Evolutionary conservation across 805 yeast species (phyloP).

Genomic region (Blastobotrys robertii): DNA sequence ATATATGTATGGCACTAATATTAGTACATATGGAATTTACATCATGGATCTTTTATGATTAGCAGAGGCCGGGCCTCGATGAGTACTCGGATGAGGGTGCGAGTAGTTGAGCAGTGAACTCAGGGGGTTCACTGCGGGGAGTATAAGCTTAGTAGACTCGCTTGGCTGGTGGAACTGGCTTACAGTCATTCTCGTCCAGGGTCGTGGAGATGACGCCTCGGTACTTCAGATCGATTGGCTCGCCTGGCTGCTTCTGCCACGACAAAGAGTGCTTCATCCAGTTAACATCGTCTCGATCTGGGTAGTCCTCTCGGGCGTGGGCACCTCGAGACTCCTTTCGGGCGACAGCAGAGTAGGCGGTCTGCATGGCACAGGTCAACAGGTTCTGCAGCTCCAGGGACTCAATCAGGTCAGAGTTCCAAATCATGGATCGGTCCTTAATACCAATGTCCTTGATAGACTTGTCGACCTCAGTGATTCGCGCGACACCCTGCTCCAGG

Average conservation of each 20-base stretch:
- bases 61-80: neutral
- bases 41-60: neutral
- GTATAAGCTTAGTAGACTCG: constrained; percentile 72
- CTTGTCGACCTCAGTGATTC: constrained; percentile 66
- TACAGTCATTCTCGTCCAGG: constrained; percentile 85
- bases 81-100: neutral
- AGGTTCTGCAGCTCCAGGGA: constrained; percentile 93
- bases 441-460: constrained; percentile 70
- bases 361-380: constrained; percentile 94
- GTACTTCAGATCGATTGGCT: constrained; percentile 64
- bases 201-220: constrained; percentile 78
- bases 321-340: constrained; percentile 99
- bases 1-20: no score
- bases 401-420: constrained; percentile 97
- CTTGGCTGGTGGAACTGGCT: constrained; percentile 92
- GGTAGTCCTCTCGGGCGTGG: constrained; percentile 97
- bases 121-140: no score
- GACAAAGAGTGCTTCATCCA: constrained; percentile 98
- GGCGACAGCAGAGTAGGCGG: constrained; percentile 87
- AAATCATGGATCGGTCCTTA: constrained; percentile 93
- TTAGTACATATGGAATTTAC: no score
- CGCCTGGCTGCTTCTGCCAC: constrained; percentile 73
- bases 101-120: no score
- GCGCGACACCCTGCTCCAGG: constrained; percentile 81
- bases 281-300: constrained; percentile 87